A percentile compares a stretch with the other conserved stretches of the same genome.
Evolutionary conservation across 169 alveolate genomes (phyloP).

Genomic region (Plasmodium fragile): DNA sequence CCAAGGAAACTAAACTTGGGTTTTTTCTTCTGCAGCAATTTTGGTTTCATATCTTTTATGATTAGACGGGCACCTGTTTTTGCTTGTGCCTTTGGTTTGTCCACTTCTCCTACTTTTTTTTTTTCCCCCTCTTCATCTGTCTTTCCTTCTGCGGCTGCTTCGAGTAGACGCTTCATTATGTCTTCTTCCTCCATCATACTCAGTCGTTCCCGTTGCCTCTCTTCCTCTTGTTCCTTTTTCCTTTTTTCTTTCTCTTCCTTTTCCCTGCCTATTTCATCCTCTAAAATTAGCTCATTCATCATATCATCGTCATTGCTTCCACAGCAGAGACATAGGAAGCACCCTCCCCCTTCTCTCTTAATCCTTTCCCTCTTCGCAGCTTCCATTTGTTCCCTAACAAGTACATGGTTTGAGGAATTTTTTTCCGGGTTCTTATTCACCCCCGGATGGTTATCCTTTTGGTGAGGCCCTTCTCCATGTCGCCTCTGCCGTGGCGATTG

Average conservation of each 20-base stretch:
- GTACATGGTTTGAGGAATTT: neutral
- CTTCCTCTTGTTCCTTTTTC: too few relatives aligned
- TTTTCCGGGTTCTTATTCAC: neutral
- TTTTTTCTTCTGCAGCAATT: slow-evolving; percentile 19
- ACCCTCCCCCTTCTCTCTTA: neutral
- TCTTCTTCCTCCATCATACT: slow-evolving; percentile 45
- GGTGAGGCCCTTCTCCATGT: neutral
- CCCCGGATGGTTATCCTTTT: neutral
- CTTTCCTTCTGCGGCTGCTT: neutral
- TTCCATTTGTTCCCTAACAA: neutral
- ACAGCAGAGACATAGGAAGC: slow-evolving; percentile 47
- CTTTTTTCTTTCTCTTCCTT: slow-evolving; percentile 3
- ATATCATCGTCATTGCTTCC: slow-evolving; percentile 43
- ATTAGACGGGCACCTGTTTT: slow-evolving; percentile 8
- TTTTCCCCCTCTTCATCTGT: slow-evolving; percentile 11
- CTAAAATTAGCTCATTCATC: slow-evolving; percentile 5
- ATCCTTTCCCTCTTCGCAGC: neutral
- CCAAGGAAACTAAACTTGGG: slow-evolving; percentile 60
- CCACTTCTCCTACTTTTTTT: neutral
- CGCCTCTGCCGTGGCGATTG: neutral
- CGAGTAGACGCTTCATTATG: neutral
- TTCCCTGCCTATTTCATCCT: neutral
- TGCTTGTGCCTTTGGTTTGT: neutral
- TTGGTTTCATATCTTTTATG: slow-evolving; percentile 27
- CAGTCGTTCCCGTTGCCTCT: slow-evolving; percentile 7